Base-by-base conservation (phyloP, 1,284 basidiomycete genomes). In the Ganoderma sp. region DNA sequence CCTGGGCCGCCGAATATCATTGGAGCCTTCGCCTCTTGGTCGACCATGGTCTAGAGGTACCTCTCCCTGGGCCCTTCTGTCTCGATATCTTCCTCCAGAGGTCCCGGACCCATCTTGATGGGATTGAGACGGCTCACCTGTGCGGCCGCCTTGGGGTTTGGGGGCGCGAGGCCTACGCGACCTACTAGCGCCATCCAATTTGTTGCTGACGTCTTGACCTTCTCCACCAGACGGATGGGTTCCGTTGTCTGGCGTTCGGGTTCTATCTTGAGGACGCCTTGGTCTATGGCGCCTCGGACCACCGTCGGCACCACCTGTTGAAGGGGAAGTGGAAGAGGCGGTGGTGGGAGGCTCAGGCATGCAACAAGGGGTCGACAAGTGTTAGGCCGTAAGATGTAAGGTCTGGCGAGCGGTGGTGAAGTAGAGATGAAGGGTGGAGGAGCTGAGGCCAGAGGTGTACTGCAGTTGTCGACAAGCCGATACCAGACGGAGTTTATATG, bases 121-220 rank as follows among this genome's bases (percentile, higher is more conserved):
- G 19, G 57, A 12, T 12, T 34, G 32, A 59, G 69, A 67, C 34
- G 65, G 71, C 71, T 70, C 69, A 68, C 71, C 63, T 66, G 62
- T 41, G 22, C 45, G 68, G 32, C 64, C 66, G 28, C 37, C 64
- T 37, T 50, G 59, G 14, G 43, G 45, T 58, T 42, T 61, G 34
- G n/a, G 59, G 48, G 66, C 66, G 71, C 71, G 71, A 71, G 71
- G 71, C 69, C 50, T 71, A 28, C 64, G 66, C 37, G 68, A 65
- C 71, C 65, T 70, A 28, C 71, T 65, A 66, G 69, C 69, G 67
- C 69, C 66, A 17, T 69, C 65, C 58, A 50, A 54, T 41, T 56
- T 64, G 50, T 43, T 42, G 42, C 45, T 54, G 12, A 34, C 9
- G 5, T 66, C 62, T 9, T 57, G 19, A 12, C 59, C 63, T 54